Evolutionary conservation across 2,329 filamentous ascomycete species (phyloP), one percentile per base, ranked within the genome.

Genomic region (Aureobasidium vineae): DNA sequence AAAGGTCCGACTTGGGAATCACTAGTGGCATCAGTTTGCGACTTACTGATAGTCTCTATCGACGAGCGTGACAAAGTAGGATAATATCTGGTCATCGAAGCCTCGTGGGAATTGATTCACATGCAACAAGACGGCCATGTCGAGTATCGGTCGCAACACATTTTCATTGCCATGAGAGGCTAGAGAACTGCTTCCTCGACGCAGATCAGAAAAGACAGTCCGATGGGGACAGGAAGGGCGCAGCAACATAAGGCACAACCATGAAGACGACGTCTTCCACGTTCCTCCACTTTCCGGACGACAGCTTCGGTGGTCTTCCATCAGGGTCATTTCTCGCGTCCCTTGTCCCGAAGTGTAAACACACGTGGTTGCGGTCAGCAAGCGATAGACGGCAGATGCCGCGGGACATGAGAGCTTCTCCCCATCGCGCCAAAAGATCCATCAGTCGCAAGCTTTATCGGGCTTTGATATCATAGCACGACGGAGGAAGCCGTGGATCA

Each of bases 301-400:
- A 23, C 40, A 13, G 19, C 2, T 52, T 52, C 49, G 7, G 5
- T 52, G 6, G 8, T 52, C 31, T 52, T 52, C 53, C 53, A 57
- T 57, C 36, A 59, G 40, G 54, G 54, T 59, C 13, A 16, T 33
- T 59, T 47, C 31, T 49, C 57, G 57, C 57, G 43, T 47, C 19
- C 28, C 13, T 33, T 61, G 26, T 61, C 57, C 57, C 57, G n/a
- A 61, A 33, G 19, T 26, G 57, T 49, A 49, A 38, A 47, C 19
- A 60, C 56, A 60, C 56, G 56, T 61, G 57, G 53, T 56, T 23
- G 21, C 21, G 53, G 43, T 49, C 57, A 61, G 56, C 40, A 45
- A 23, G 19, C 16, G 16, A 10, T 3, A n/a, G 11, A 38, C 57
- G 57, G 57, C 41, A 61, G 1, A 38, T 61, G 41, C 57, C 57